These are phyloP conservation scores for Marasmius tenuissimus DNA, from an alignment of 1,284 basidiomycete genomes.

Conservation along the genomic window DNA sequence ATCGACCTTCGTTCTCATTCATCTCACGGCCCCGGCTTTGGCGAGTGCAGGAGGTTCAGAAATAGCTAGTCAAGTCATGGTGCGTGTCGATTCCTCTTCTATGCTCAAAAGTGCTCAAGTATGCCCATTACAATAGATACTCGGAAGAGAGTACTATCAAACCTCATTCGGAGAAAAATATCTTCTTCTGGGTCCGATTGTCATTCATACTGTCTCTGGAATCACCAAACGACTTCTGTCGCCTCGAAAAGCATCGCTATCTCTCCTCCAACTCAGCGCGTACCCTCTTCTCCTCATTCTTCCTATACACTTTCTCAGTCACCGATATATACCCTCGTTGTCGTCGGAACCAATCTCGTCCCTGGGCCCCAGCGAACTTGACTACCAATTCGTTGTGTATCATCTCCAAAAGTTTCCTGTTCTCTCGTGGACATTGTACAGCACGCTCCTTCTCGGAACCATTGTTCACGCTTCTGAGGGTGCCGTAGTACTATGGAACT, in stretches of 20 bases:
- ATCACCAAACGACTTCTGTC: slow-evolving; percentile 47
- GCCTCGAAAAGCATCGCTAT: slow-evolving; percentile 26
- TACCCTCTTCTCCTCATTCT: slow-evolving; percentile 55
- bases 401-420: slow-evolving; percentile 60
- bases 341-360: slow-evolving; percentile 46
- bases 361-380: slow-evolving; percentile 70
- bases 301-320: slow-evolving; percentile 63
- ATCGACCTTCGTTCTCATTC: slow-evolving; percentile 61
- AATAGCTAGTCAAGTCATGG: slow-evolving; percentile 70
- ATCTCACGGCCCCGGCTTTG: slow-evolving; percentile 66
- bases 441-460: slow-evolving; percentile 50
- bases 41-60: slow-evolving; percentile 68
- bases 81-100: slow-evolving; percentile 22
- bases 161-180: slow-evolving; percentile 61
- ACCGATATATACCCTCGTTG: slow-evolving; percentile 53
- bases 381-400: slow-evolving; percentile 74
- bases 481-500: slow-evolving; percentile 48
- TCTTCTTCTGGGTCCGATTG: slow-evolving; percentile 60
- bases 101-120: background rate
- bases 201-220: slow-evolving; percentile 55
- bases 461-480: slow-evolving; percentile 64
- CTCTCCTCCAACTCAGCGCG: slow-evolving; percentile 53
- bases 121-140: slow-evolving; percentile 41
- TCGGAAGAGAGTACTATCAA: slow-evolving; percentile 81
- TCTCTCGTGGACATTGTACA: slow-evolving; percentile 60